Base-by-base conservation (phyloP, 176 grass and related monocot genomes). In the Rhipidocladum racemiflorum region DNA sequence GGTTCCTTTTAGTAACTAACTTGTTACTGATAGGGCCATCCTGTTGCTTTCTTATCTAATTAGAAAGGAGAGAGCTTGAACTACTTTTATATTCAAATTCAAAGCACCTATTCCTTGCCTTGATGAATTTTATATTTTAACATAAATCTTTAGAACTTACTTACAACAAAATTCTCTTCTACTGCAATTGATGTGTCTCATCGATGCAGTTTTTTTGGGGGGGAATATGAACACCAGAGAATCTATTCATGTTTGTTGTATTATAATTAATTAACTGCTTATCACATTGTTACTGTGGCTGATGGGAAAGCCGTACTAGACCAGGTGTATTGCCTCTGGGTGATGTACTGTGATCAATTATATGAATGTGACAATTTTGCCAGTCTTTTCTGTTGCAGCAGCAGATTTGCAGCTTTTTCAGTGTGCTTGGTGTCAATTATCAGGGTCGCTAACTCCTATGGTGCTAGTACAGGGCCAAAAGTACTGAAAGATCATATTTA, bases 321-420 rank as follows among this genome's bases (percentile, higher is more conserved):
- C 70, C 84, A 84, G 84, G 75, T 89, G 39, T 89, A 83, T 18
- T 79, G 36, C 60, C 64, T 74, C 44, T 79, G 38, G 71, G 70
- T 86, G 71, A 17, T 83, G 80, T 83, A 84, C 87, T 80, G 75
- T 89, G 56, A 86, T 84, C 90, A 92, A 92, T 89, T 86, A 89
- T 87, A 89, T 89, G 90, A 78, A 86, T 74, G 63, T 83, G 40
- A 64, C 49, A 68, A 89, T 80, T 72, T 86, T 76, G 68, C 87
- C 87, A 86, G 79, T 65, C 87, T 92, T 92, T 86, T 88, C 40
- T 61, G 1, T 34, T 34, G 48, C 49, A 67, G 75, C 75, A 89
- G 80, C 81, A 87, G 80, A 75, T 81, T 81, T 76, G 49, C 80
- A 89, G 90, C 87, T 77, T 89, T 87, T 92, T 61, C 40, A 78